A percentile compares a stretch with the other conserved stretches of the same genome.
phyloP scores from a whole-genome alignment of 139 green algal species.

The Asterochloris sp. region DNA sequence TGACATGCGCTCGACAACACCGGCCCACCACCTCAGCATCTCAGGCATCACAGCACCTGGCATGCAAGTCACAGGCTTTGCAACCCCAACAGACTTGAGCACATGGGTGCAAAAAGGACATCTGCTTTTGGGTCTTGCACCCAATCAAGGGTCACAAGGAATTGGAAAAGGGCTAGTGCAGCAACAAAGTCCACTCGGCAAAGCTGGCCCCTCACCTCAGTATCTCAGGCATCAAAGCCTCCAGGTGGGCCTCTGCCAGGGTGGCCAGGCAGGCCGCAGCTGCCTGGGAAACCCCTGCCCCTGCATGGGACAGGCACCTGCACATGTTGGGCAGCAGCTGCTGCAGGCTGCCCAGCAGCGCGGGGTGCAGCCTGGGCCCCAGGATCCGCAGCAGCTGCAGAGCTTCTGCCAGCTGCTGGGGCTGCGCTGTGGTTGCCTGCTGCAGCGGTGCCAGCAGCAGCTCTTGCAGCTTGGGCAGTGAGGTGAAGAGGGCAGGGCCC shows the following conservation, averaged over 20 bases:
- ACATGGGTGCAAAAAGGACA: no score
- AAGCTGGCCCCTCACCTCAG: conserved; percentile 30
- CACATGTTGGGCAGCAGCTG: conserved; percentile 51
- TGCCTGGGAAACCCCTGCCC: conserved; percentile 42
- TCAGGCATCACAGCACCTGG: no score
- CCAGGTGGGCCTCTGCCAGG: conserved; percentile 34
- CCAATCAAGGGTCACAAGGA: no score
- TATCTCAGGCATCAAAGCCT: conserved; percentile 50
- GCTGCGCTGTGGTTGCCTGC: background rate
- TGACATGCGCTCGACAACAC: no score
- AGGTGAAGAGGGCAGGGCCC: conserved; percentile 41
- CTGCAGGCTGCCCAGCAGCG: conserved; percentile 42
- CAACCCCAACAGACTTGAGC: no score
- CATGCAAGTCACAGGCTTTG: no score
- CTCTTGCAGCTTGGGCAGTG: conserved; percentile 67
- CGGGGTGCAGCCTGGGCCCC: conserved; percentile 40
- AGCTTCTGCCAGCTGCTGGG: conserved; percentile 27
- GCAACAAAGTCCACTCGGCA: no score
- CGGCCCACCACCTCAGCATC: no score
- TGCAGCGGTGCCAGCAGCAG: conserved; percentile 24
- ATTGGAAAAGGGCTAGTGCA: no score
- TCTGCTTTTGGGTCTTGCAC: no score
- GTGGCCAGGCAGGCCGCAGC: conserved; percentile 37
- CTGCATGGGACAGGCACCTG: conserved; percentile 32
- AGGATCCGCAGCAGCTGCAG: conserved; percentile 73